Base-by-base conservation (phyloP, 2,329 filamentous ascomycete genomes). In the Didymella arachidicola region DNA sequence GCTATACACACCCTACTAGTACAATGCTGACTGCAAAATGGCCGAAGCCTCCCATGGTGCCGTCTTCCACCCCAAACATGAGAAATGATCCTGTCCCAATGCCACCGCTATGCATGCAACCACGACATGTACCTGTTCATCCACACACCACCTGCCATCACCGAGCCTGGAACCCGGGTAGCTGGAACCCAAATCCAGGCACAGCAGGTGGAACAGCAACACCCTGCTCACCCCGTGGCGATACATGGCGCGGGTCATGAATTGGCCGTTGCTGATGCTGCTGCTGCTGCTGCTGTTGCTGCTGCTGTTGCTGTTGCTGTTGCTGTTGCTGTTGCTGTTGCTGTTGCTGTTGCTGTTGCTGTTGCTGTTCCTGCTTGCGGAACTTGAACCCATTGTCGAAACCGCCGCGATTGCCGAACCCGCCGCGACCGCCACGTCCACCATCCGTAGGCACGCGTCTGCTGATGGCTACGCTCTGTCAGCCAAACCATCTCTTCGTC, bases 181-280 rank as follows among this genome's bases (percentile, higher is more conserved):
- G 64, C 36, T 81, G 81, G 67, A 85, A 85, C 8, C 83, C 83
- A 60, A 85, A 86, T 3, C 82, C 81, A 43, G 83, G 83, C 6
- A 86, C 82, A 7, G 82, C 79, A 14, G 83, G 83, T 3, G 83
- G 80, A 2, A 84, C 83, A 8, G 79, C 82, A 27, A 84, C 79
- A 48, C 79, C 79, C 60, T 68, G 70, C 30, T 77, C 74, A 6
- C 69, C 63, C 22, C 73, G 68, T 10, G 73, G 74, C 8, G 71
- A 73, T 19, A 72, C 67, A 41, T 75, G 74, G 29, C 74, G 74
- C 39, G 69, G 63, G 36, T 76, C 69, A n/a, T 71, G 67, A 12
- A 53, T 47, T 8, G 63, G 50, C 27, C 66, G 64, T 12, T 75
- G 64, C 19, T 74, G 67, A 45, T 69, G 67, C 57, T 73, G 64